Conservation (phyloP, 495 filamentous ascomycete genomes). For the Penicillium pulvis region DNA sequence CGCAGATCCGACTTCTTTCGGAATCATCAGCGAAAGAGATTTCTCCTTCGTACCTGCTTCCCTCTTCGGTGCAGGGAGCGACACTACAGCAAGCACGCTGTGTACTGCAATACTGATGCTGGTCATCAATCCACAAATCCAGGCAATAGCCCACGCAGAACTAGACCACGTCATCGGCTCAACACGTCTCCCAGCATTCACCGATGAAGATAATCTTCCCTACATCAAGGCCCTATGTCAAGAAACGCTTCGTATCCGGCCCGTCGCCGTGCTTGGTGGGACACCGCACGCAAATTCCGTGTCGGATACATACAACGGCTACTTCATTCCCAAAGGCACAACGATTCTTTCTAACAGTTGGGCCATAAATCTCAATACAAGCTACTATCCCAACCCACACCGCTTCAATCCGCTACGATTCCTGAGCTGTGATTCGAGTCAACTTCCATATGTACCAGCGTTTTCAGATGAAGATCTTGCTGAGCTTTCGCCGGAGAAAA, state of each 20-base stretch:
- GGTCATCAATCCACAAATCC: constrained; percentile 41
- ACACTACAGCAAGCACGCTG: constrained; percentile 64
- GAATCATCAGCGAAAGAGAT: constrained; percentile 31
- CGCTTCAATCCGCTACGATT: constrained; percentile 47
- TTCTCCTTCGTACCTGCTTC: constrained; percentile 51
- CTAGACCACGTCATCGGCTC: constrained; percentile 24
- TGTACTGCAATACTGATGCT: constrained; percentile 63
- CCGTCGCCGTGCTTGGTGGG: constrained; percentile 41
- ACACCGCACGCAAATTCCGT: constrained; percentile 54
- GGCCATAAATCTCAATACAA: constrained; percentile 45
- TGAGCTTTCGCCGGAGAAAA: constrained; percentile 7
- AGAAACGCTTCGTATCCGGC: constrained; percentile 40
- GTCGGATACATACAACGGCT: constrained; percentile 54
- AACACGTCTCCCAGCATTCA: constrained; percentile 18
- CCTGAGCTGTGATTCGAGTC: constrained; percentile 22
- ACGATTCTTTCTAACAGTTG: constrained; percentile 47
- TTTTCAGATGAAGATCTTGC: constrained; percentile 9
- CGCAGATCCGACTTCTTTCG: constrained; percentile 35
- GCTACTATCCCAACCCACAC: constrained; percentile 41
- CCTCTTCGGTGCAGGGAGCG: constrained; percentile 60
- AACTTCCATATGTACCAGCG: constrained; percentile 13
- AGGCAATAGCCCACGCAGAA: constrained; percentile 53
- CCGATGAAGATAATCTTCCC: constrained; percentile 25
- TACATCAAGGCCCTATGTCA: constrained; percentile 39
- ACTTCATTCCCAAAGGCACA: constrained; percentile 48